Evolutionary conservation across 2,329 filamentous ascomycete genomes (phyloP), one percentile per base, ranked within the genome.

Genomic region (Colletotrichum gloeosporioides): DNA sequence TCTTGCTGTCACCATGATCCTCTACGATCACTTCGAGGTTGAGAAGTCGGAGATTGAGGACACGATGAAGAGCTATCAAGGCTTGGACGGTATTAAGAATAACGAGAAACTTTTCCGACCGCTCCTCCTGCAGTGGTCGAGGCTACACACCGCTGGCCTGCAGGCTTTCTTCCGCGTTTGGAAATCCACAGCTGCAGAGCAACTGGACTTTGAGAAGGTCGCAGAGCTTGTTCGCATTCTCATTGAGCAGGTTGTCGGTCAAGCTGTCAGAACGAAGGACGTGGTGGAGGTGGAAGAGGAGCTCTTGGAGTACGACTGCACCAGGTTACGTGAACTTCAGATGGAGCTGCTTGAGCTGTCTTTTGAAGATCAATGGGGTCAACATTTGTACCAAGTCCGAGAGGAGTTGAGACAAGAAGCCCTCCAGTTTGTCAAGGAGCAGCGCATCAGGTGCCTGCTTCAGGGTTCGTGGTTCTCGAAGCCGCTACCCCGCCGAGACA

Each of bases 11-110:
- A 99, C 96, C 2, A 90, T 94, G 79, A 95, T 98, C 49, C 87
- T 99, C 4, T 99, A 97, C 84, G 96, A 99, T 80, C 96, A 99
- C 84, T 99, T 99, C 80, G 96, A 98, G 77, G 94, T 99, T 53
- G 96, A 98, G 80, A 95, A 93, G 83, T 91, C 93, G 5, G 95
- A 98, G 68, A 87, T 94, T 67, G 94, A 96, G 78, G 96, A 98
- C 80, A 89, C 91, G 16, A 89, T 91, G 15, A 94, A 95, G 83
- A 92, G 91, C 27, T 95, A 96, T 80, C 91, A 95, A 78, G 89
- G 93, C 12, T 85, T 96, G 66, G 95, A 98, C 79, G 93, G 92
- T 29, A 89, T 91, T 77, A 93, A 95, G 71, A 94, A 96, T 79
- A 93, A 97, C 80, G 96, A 99, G 83, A 94, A 93, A 81, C 87